phyloP scores from a whole-genome alignment of 2,329 filamentous ascomycete genomes.

The Pyrenophora teres region DNA sequence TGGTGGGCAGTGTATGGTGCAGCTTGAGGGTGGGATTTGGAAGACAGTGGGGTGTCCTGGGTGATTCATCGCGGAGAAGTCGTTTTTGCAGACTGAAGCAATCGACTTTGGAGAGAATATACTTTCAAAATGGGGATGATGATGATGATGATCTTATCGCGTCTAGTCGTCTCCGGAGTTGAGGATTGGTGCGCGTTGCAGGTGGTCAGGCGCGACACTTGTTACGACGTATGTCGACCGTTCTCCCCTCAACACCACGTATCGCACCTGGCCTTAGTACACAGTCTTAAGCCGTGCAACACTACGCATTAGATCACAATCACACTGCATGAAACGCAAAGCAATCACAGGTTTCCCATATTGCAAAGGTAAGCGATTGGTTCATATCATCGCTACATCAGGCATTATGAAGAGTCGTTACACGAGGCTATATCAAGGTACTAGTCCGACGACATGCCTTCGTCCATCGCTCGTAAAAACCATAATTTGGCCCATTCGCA shows the following conservation, averaged over 20 bases:
- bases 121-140: too few species aligned
- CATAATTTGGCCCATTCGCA: not conserved
- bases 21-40: constrained; percentile 13
- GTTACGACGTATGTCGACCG: too few species aligned
- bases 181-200: too few species aligned
- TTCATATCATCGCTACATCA: not conserved
- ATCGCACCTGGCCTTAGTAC: too few species aligned
- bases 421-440: not conserved
- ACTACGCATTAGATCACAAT: not conserved
- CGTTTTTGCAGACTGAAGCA: too few species aligned
- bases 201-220: too few species aligned
- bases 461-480: not conserved
- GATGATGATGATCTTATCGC: too few species aligned
- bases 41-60: constrained; percentile 9
- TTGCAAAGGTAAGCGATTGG: not conserved
- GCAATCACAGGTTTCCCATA: not conserved
- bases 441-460: not conserved
- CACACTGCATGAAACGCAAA: not conserved
- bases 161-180: too few species aligned
- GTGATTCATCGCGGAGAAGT: too few species aligned
- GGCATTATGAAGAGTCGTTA: not conserved
- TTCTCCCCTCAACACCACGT: too few species aligned
- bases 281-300: too few species aligned
- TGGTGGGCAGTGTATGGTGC: constrained; percentile 3
- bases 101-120: too few species aligned